phyloP scores from a whole-genome alignment of 2,329 filamentous ascomycete genomes.

The Trichoderma asperellum region DNA sequence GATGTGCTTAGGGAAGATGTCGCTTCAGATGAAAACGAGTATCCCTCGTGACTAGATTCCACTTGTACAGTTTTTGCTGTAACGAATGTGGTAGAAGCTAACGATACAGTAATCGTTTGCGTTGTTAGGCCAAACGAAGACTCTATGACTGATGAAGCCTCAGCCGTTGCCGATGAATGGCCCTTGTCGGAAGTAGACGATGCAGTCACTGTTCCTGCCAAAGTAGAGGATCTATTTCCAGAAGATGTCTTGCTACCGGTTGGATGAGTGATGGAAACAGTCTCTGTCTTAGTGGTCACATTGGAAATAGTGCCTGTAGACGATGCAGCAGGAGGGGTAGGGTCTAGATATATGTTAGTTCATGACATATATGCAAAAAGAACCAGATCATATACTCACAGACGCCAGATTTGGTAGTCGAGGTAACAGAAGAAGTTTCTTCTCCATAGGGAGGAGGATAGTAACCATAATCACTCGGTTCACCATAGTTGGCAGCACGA shows the following conservation, averaged over 20 bases:
- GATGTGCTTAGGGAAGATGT: not conserved
- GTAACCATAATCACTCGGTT: slow-evolving; percentile 32
- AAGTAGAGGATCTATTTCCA: not conserved
- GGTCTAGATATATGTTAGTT: slow-evolving; percentile 17
- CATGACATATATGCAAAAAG: not conserved
- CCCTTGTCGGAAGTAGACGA: not conserved
- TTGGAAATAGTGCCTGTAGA: slow-evolving; percentile 15
- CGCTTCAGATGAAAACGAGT: slow-evolving; percentile 15
- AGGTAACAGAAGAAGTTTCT: slow-evolving; percentile 28
- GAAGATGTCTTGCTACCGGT: slow-evolving; percentile 4
- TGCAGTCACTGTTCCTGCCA: slow-evolving; percentile 1
- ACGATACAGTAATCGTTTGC: slow-evolving; percentile 13
- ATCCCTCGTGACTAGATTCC: not conserved
- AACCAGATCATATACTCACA: slow-evolving; percentile 25
- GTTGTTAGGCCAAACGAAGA: slow-evolving; percentile 5
- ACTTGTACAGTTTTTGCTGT: slow-evolving; percentile 14
- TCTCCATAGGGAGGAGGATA: slow-evolving; percentile 33
- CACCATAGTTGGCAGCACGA: slow-evolving; percentile 29
- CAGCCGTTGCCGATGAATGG: not conserved
- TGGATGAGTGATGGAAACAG: slow-evolving; percentile 7
- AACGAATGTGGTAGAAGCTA: slow-evolving; percentile 15
- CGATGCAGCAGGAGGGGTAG: slow-evolving; percentile 5
- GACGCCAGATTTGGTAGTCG: slow-evolving; percentile 10
- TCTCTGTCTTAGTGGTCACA: slow-evolving; percentile 16
- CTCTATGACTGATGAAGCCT: slow-evolving; percentile 1